Conservation (phyloP, 2,329 filamentous ascomycete genomes). For the Paradendryphiella salina region DNA sequence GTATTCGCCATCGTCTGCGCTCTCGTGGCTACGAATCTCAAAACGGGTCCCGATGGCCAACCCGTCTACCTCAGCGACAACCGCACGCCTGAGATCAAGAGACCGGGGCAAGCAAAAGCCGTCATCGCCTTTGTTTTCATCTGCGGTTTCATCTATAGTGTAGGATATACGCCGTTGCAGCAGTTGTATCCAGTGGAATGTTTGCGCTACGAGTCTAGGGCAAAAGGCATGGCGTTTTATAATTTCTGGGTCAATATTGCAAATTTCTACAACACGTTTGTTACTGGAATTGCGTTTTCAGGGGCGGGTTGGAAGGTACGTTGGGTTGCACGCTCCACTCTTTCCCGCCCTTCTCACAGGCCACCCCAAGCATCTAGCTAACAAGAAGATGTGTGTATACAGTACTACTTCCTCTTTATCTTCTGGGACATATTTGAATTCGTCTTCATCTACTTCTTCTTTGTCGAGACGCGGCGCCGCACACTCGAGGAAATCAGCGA, state of each 20-base stretch:
- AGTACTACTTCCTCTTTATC: constrained; percentile 49
- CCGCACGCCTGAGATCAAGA: constrained; percentile 43
- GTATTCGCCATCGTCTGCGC: constrained; percentile 51
- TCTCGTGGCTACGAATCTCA: constrained; percentile 48
- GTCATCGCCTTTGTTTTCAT: constrained; percentile 53
- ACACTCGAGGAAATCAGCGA: constrained; percentile 53
- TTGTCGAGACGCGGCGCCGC: constrained; percentile 45
- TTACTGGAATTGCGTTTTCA: constrained; percentile 48
- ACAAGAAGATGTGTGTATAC: not conserved
- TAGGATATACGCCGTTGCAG: constrained; percentile 52
- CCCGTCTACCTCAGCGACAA: constrained; percentile 21
- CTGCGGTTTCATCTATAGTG: constrained; percentile 47
- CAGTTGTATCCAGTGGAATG: constrained; percentile 56
- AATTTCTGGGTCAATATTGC: constrained; percentile 54
- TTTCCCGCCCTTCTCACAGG: too few species aligned
- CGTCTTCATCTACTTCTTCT: constrained; percentile 46
- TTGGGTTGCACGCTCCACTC: not conserved
- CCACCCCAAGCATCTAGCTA: too few species aligned
- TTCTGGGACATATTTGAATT: constrained; percentile 51
- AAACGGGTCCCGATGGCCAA: constrained; percentile 30
- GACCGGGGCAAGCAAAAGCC: constrained; percentile 43
- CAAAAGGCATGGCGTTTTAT: constrained; percentile 56
- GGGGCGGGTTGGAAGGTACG: constrained; percentile 45
- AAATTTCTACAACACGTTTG: constrained; percentile 53
- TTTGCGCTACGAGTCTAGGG: constrained; percentile 52